A percentile compares a stretch with the other conserved stretches of the same genome.
Evolutionary conservation across 2,329 filamentous ascomycete genomes (phyloP).

Genomic region (Aspergillus calidoustus): DNA sequence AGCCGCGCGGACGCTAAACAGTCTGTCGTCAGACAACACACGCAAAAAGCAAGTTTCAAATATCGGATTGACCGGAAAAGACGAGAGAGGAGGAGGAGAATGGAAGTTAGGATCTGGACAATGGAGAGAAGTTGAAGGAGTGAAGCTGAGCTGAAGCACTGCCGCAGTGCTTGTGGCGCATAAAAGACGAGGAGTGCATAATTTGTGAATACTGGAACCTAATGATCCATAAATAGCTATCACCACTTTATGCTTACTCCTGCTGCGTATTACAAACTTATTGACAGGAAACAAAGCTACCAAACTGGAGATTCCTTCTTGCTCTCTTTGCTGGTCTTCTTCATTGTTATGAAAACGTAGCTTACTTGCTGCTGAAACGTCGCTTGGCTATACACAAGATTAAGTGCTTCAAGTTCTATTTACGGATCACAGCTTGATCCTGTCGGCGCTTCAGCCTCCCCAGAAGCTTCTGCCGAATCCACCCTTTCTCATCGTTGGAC

Average conservation of each 20-base stretch:
- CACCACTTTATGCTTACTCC: background rate
- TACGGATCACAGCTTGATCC: background rate
- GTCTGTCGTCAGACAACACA: conserved; percentile 10
- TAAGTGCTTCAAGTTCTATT: background rate
- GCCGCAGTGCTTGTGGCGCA: background rate
- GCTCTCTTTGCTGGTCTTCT: background rate
- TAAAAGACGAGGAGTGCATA: background rate
- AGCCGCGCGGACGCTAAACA: conserved; percentile 28
- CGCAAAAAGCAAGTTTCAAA: conserved; percentile 11
- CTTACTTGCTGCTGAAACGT: background rate
- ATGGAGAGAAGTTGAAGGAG: background rate
- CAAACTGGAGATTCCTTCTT: background rate
- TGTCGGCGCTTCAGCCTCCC: background rate
- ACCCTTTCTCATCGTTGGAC: no score
- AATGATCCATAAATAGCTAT: conserved; percentile 2
- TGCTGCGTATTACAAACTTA: background rate
- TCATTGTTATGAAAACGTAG: background rate
- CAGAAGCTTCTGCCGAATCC: no score
- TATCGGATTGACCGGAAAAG: conserved; percentile 1
- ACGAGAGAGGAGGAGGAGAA: background rate
- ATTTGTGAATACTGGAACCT: conserved; percentile 5
- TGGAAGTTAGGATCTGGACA: background rate
- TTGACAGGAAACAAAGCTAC: conserved; percentile 25
- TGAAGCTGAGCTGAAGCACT: conserved; percentile 4
- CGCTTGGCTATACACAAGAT: background rate